These are phyloP conservation scores for Cutaneotrichosporon mucoides DNA, from an alignment of 1,284 basidiomycete species.

Conservation along the genomic window DNA sequence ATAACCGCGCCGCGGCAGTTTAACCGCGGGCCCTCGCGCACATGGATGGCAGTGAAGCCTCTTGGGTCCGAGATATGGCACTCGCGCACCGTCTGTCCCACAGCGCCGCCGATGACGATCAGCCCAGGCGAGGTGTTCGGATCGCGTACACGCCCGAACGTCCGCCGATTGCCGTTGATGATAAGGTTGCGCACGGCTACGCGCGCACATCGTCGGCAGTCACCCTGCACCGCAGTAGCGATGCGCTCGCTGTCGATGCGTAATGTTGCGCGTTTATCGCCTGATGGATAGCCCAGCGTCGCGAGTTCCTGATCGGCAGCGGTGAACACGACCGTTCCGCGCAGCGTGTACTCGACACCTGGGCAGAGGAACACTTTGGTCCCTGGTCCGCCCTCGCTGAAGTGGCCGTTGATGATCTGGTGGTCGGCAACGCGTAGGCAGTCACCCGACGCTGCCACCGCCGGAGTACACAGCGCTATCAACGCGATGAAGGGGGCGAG, in stretches of 20 bases:
- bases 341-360: constrained; percentile 44
- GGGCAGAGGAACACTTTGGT: constrained; percentile 52
- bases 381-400: constrained; percentile 48
- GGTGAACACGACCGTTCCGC: constrained; percentile 51
- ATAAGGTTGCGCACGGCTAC: constrained; percentile 42
- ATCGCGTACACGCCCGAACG: constrained; percentile 35
- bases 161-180: constrained; percentile 44
- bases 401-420: constrained; percentile 40
- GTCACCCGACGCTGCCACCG: background rate
- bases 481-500: background rate
- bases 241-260: constrained; percentile 37
- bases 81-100: constrained; percentile 41
- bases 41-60: constrained; percentile 49
- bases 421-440: constrained; percentile 43
- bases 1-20: constrained; percentile 43
- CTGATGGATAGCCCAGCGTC: constrained; percentile 51
- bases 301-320: constrained; percentile 52
- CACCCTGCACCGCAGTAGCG: constrained; percentile 46
- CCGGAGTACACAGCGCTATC: background rate
- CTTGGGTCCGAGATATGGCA: constrained; percentile 43
- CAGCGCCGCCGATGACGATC: constrained; percentile 48
- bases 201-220: constrained; percentile 49
- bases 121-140: constrained; percentile 32
- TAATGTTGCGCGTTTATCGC: constrained; percentile 47
- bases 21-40: constrained; percentile 48